Evolutionary conservation across 768 basidiomycete genomes (phyloP).

Genomic region (Lepiota brunneoincarnata): DNA sequence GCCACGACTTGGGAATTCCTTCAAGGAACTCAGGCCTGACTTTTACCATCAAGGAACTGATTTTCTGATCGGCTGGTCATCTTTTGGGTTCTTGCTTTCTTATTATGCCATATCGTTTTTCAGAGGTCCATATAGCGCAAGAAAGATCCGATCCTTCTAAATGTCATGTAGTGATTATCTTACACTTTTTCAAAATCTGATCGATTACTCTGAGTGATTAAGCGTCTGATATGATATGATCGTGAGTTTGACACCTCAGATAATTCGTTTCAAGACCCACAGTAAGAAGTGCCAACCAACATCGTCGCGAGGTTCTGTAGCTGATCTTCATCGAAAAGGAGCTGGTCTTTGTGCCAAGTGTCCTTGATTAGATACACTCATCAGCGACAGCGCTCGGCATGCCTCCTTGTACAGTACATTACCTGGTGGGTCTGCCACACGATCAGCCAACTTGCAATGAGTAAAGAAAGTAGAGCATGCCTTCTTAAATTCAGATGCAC

Average conservation of each 20-base stretch:
- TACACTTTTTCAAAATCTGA: neutral
- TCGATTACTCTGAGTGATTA: slow-evolving; percentile 1
- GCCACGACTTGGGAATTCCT: neutral
- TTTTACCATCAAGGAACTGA: neutral
- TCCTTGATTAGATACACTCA: slow-evolving; percentile 45
- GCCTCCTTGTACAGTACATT: slow-evolving; percentile 17
- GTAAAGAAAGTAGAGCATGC: slow-evolving; percentile 32
- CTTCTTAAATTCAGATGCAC: slow-evolving; percentile 85
- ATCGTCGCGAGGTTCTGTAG: slow-evolving; percentile 83
- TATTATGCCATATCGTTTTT: no score
- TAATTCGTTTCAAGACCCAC: slow-evolving; percentile 38
- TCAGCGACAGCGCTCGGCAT: neutral
- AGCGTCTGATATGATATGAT: slow-evolving; percentile 16
- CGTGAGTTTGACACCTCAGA: neutral
- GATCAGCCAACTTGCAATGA: slow-evolving; percentile 7
- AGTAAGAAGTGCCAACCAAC: slow-evolving; percentile 88
- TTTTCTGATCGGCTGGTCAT: neutral
- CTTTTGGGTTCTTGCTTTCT: no score
- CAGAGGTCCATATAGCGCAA: no score
- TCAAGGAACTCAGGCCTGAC: neutral
- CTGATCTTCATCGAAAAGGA: slow-evolving; percentile 86
- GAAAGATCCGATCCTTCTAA: no score
- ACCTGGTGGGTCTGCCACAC: slow-evolving; percentile 59
- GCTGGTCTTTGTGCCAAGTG: slow-evolving; percentile 90
- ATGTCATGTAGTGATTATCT: slow-evolving; percentile 3